A percentile compares a stretch with the other conserved stretches of the same genome.
Conservation (phyloP, 208 protist species). For the Herpetomonas samuelpessoai region DNA sequence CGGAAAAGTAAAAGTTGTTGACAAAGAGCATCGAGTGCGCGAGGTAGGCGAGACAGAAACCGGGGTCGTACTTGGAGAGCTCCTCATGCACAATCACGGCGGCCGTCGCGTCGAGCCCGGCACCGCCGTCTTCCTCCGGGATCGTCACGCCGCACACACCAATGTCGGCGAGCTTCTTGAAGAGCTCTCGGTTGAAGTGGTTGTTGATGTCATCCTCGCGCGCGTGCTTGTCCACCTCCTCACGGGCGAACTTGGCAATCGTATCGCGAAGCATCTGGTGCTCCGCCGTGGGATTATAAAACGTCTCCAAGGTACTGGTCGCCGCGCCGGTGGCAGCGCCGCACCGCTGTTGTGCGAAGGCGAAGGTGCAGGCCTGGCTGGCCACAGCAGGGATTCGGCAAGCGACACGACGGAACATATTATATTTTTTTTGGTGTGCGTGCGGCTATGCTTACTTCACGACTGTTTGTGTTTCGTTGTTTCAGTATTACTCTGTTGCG, state of each 20-base stretch:
- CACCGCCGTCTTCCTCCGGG: conserved; percentile 87
- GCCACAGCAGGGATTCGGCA: background rate
- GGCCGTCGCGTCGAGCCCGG: conserved; percentile 80
- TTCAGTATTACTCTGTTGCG: too few relatives aligned
- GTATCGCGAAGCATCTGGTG: conserved; percentile 63
- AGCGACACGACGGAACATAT: background rate
- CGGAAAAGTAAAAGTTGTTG: conserved; percentile 81
- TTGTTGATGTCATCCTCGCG: conserved; percentile 52
- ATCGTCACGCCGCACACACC: conserved; percentile 95
- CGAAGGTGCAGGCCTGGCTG: background rate
- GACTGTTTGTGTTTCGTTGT: too few relatives aligned
- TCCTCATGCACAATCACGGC: conserved; percentile 79
- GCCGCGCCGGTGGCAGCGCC: conserved; percentile 4
- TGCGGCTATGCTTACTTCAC: too few relatives aligned
- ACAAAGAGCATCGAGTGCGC: conserved; percentile 81
- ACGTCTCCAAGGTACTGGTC: conserved; percentile 13
- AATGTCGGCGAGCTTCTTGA: conserved; percentile 91
- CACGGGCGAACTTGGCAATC: conserved; percentile 47
- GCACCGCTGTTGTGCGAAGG: background rate
- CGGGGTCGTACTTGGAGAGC: conserved; percentile 73
- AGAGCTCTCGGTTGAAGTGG: conserved; percentile 84
- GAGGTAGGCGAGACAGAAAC: conserved; percentile 80
- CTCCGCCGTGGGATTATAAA: conserved; percentile 68
- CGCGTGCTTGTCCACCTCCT: conserved; percentile 59
- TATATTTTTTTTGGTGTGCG: background rate